A percentile compares a stretch with the other conserved stretches of the same genome.
phyloP scores from a whole-genome alignment of 2,329 filamentous ascomycete genomes.

The Xylariaceae sp. region DNA sequence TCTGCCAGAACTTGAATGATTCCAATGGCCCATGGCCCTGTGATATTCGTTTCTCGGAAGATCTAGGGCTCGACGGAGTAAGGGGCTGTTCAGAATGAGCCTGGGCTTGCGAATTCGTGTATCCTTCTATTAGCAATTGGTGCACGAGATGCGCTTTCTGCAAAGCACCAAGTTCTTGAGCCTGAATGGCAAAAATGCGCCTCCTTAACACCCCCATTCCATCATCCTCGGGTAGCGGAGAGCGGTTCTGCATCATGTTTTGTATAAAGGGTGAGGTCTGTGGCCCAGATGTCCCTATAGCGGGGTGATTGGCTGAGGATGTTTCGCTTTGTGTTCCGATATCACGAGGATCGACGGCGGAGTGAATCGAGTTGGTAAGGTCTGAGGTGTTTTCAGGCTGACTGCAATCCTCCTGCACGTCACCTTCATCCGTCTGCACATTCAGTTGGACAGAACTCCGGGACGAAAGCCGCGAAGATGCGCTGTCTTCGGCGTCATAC shows the following conservation, averaged over 20 bases:
- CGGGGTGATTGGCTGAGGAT: conserved; percentile 18
- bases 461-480: conserved; percentile 36
- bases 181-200: conserved; percentile 72
- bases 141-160: conserved; percentile 79
- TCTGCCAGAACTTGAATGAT: conserved; percentile 65
- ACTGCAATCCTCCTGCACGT: conserved; percentile 12
- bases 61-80: conserved; percentile 47
- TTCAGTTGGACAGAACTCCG: conserved; percentile 35
- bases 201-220: conserved; percentile 72
- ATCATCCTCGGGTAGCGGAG: conserved; percentile 73
- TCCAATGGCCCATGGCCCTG: conserved; percentile 51
- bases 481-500: conserved; percentile 33
- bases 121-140: conserved; percentile 71
- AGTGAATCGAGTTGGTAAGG: conserved; percentile 3
- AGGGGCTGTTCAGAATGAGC: conserved; percentile 38
- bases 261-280: conserved; percentile 17
- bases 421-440: conserved; percentile 18
- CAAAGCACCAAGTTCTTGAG: conserved; percentile 58
- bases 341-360: conserved; percentile 14
- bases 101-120: conserved; percentile 53
- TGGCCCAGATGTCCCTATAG: conserved; percentile 19
- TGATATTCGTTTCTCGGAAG: conserved; percentile 48
- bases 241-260: conserved; percentile 18
- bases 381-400: conserved; percentile 8
- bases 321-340: conserved; percentile 19